Conservation (phyloP, 2,329 filamentous ascomycete genomes). For the Grosmannia penicillata region DNA sequence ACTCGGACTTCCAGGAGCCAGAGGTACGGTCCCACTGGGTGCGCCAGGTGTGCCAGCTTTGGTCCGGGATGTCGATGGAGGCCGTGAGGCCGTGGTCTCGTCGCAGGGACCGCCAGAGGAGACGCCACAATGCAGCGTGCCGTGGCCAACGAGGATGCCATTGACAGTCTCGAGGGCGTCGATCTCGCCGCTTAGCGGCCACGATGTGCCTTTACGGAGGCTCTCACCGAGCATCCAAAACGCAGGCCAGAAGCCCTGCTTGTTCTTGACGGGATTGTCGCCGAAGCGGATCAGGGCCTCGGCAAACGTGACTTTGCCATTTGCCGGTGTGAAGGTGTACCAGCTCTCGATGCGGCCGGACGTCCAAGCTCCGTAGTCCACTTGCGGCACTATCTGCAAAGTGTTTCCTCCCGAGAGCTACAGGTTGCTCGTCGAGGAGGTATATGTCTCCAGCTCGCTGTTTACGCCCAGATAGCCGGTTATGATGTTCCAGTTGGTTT, state of each 20-base stretch:
- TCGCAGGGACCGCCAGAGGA: constrained; percentile 29
- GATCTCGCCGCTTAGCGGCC: constrained; percentile 40
- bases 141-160: constrained; percentile 28
- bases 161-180: constrained; percentile 43
- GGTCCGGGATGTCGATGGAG: constrained; percentile 18
- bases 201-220: constrained; percentile 29
- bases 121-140: constrained; percentile 34
- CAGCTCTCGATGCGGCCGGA: constrained; percentile 39
- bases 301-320: constrained; percentile 29
- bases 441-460: constrained; percentile 36
- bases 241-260: constrained; percentile 43
- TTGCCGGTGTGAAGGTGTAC: constrained; percentile 27
- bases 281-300: constrained; percentile 34
- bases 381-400: constrained; percentile 34
- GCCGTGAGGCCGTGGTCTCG: constrained; percentile 29
- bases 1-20: constrained; percentile 27
- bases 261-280: constrained; percentile 19
- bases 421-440: constrained; percentile 27
- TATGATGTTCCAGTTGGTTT: constrained; percentile 26
- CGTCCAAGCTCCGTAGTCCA: constrained; percentile 31
- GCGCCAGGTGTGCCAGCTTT: constrained; percentile 32
- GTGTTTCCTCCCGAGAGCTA: constrained; percentile 34
- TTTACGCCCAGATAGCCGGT: constrained; percentile 48
- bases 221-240: constrained; percentile 41
- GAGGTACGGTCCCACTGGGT: constrained; percentile 30